Conservation (phyloP, 371 early-diverging fungal genomes). For the Mucor saturninus region DNA sequence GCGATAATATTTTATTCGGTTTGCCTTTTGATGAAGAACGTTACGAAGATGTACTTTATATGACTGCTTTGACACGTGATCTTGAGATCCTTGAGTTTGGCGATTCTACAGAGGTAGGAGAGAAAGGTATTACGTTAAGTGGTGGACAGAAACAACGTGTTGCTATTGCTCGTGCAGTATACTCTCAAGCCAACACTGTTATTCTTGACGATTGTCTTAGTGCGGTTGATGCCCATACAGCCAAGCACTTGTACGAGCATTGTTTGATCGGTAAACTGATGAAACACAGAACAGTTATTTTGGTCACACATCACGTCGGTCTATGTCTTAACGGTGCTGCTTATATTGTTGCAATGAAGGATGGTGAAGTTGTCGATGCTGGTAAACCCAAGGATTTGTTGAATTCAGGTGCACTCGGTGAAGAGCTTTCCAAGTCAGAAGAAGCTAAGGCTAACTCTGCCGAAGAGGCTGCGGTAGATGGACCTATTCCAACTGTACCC, state of each 20-base stretch:
- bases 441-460: constrained; percentile 21
- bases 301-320: constrained; percentile 87
- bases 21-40: constrained; percentile 66
- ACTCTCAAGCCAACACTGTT: constrained; percentile 69
- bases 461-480: constrained; percentile 41
- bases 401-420: constrained; percentile 52
- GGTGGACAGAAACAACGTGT: constrained; percentile 87
- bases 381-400: constrained; percentile 59
- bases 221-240: constrained; percentile 89
- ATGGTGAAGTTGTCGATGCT: constrained; percentile 66
- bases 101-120: constrained; percentile 90
- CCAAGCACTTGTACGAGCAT: constrained; percentile 72
- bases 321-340: constrained; percentile 74
- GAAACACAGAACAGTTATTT: constrained; percentile 76
- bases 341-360: constrained; percentile 73
- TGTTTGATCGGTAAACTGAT: constrained; percentile 74
- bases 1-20: constrained; percentile 86
- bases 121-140: constrained; percentile 85
- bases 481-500: constrained; percentile 38
- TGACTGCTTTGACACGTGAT: constrained; percentile 80
- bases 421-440: constrained; percentile 42
- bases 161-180: constrained; percentile 81
- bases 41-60: constrained; percentile 66
- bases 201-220: constrained; percentile 83
- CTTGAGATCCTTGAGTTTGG: constrained; percentile 80